Evolutionary conservation across 805 yeast genomes (phyloP).

Genomic region (Starmerella cellae): DNA sequence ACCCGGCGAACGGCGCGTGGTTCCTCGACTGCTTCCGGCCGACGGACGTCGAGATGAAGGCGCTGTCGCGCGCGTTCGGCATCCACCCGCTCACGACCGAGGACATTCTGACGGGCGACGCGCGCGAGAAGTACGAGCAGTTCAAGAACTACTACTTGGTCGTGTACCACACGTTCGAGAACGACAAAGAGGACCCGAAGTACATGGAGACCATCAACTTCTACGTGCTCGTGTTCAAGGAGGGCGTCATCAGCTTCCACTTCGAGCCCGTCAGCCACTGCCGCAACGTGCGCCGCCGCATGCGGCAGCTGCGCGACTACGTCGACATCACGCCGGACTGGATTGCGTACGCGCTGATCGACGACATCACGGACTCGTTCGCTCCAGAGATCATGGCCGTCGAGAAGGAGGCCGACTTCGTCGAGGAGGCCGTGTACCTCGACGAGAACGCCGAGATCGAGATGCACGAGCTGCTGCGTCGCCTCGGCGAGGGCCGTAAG

Average conservation of each 20-base stretch:
- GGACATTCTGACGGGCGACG: constrained; percentile 91
- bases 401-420: constrained; percentile 50
- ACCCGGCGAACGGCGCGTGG: constrained; percentile 70
- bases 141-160: constrained; percentile 85
- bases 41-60: constrained; percentile 87
- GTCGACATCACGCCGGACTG: constrained; percentile 49
- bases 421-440: constrained; percentile 71
- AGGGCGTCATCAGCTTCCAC: constrained; percentile 49
- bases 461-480: constrained; percentile 43
- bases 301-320: constrained; percentile 49
- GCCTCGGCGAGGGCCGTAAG: constrained; percentile 79
- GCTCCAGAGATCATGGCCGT: constrained; percentile 48
- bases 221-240: constrained; percentile 48
- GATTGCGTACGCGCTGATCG: constrained; percentile 53
- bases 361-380: constrained; percentile 52
- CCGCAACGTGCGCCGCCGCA: constrained; percentile 49
- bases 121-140: constrained; percentile 92
- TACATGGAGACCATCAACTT: constrained; percentile 53
- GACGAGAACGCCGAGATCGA: constrained; percentile 37
- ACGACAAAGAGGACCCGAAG: constrained; percentile 50
- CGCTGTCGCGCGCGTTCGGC: constrained; percentile 83
- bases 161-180: constrained; percentile 92
- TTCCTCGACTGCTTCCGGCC: constrained; percentile 94
- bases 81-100: constrained; percentile 97
- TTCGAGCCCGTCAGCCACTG: constrained; percentile 46